A percentile compares a stretch with the other conserved stretches of the same genome.
Evolutionary conservation across 495 filamentous ascomycete species (phyloP).

Genomic region (Penicillium paxilli): DNA sequence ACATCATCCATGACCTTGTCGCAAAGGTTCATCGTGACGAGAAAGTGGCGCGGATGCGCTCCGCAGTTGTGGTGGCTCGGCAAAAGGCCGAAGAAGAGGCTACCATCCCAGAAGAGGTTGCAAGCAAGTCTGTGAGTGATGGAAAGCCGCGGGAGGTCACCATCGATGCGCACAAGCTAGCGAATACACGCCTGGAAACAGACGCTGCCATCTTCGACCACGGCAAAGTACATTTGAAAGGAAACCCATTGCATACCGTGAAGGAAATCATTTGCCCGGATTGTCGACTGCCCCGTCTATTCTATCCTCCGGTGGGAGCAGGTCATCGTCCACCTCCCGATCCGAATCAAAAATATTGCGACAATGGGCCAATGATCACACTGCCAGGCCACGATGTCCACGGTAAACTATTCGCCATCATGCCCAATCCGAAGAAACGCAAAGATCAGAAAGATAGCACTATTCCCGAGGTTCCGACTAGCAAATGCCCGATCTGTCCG

Average conservation of each 20-base stretch:
- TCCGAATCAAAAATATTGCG: conserved; percentile 68
- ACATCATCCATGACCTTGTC: conserved; percentile 69
- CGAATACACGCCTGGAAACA: conserved; percentile 58
- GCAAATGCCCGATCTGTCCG: conserved; percentile 65
- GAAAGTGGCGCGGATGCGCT: conserved; percentile 68
- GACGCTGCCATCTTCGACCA: conserved; percentile 71
- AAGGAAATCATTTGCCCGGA: conserved; percentile 68
- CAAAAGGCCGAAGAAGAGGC: conserved; percentile 60
- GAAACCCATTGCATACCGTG: conserved; percentile 72
- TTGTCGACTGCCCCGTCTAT: conserved; percentile 63
- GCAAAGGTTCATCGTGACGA: conserved; percentile 73
- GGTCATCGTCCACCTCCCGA: conserved; percentile 59
- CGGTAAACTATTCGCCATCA: conserved; percentile 71
- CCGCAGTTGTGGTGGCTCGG: conserved; percentile 70
- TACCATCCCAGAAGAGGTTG: conserved; percentile 33
- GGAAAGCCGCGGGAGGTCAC: conserved; percentile 34
- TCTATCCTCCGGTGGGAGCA: conserved; percentile 63
- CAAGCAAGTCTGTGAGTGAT: conserved; percentile 32
- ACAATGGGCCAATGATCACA: conserved; percentile 69
- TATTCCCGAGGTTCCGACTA: conserved; percentile 58
- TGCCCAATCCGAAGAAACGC: conserved; percentile 57
- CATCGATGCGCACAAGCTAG: conserved; percentile 39
- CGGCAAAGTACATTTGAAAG: conserved; percentile 69
- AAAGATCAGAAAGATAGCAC: conserved; percentile 33
- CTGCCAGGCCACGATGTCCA: conserved; percentile 79